A percentile compares a stretch with the other conserved stretches of the same genome.
Conservation (phyloP, 371 early-diverging fungal genomes). For the Syncephalastrum racemosum region DNA sequence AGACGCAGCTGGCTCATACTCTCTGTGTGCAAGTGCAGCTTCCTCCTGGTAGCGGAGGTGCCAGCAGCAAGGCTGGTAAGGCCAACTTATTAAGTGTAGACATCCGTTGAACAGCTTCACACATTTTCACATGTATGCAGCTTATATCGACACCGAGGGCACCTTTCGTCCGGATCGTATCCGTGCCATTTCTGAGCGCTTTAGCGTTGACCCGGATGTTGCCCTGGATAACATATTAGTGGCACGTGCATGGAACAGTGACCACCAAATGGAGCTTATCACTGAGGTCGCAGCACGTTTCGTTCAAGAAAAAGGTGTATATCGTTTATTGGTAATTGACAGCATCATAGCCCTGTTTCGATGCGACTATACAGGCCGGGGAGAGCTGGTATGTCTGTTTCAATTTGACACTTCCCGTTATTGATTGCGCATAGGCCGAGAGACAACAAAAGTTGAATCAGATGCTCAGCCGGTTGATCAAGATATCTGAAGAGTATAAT, state of each 20-base stretch:
- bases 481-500: constrained; percentile 87
- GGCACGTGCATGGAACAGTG: constrained; percentile 82
- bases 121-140: constrained; percentile 27
- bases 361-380: constrained; percentile 80
- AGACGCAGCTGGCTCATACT: constrained; percentile 81
- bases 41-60: constrained; percentile 62
- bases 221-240: constrained; percentile 70
- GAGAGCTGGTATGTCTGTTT: constrained; percentile 58
- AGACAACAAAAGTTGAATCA: constrained; percentile 86
- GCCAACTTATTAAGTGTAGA: background rate
- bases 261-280: constrained; percentile 83
- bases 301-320: constrained; percentile 70
- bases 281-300: constrained; percentile 69
- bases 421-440: constrained; percentile 50
- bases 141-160: constrained; percentile 86
- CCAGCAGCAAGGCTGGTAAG: constrained; percentile 63
- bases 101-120: background rate
- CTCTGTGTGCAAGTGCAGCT: constrained; percentile 79
- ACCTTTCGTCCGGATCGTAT: constrained; percentile 83
- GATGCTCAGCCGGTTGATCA: constrained; percentile 76
- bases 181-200: constrained; percentile 73
- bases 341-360: constrained; percentile 78
- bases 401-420: too few relatives aligned
- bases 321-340: constrained; percentile 71
- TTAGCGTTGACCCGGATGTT: constrained; percentile 63